Evolutionary conservation across 2,329 filamentous ascomycete species (phyloP), one percentile per base, ranked within the genome.

Genomic region (Trichophyton benhamiae): DNA sequence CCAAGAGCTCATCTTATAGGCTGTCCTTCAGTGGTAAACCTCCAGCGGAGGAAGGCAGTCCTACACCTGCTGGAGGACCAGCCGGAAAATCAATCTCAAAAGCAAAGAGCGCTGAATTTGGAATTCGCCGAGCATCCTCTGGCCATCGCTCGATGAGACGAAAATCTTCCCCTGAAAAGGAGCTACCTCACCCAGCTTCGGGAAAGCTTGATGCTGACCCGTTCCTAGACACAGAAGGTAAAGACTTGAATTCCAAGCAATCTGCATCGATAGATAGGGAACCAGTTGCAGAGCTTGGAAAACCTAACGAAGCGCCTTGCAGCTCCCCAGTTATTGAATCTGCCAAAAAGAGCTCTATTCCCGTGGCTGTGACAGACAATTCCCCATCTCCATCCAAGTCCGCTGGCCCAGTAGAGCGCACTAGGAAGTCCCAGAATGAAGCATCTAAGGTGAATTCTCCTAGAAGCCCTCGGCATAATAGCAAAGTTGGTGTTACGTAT

Each of bases 61-160:
- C 53, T 30, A 33, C 33, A 17, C 48, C 57, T 1, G 25, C 27
- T 8, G 49, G 22, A 4, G 52, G n/a, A 9, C 4, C 27, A 17
- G 13, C 36, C 33, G 17, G 27, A 5, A 64, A 58, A 22, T 36
- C 53, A 33, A 57, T 64, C 11, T 22, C 49, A 13, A 64, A 61
- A 42, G 53, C 60, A 8, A 62, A 61, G 15, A 64, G 63, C 15
- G 59, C 60, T 3, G 63, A 64, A n/a, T 58, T 62, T 52, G 60
- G 36, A 4, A 25, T 60, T 36, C 44, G 59, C 36, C 59, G 52
- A 15, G 53, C 44, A 3, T 59, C 58, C n/a, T 55, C 52, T 55
- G 52, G 52, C 25, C 27, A 55, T 36, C 52, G 52, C 3, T 17
- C 52, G 3, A 55, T 27, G 27, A 55, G 52, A 55, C 52, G 52